Conservation (phyloP, 169 alveolate genomes). For the Theileria equi region DNA sequence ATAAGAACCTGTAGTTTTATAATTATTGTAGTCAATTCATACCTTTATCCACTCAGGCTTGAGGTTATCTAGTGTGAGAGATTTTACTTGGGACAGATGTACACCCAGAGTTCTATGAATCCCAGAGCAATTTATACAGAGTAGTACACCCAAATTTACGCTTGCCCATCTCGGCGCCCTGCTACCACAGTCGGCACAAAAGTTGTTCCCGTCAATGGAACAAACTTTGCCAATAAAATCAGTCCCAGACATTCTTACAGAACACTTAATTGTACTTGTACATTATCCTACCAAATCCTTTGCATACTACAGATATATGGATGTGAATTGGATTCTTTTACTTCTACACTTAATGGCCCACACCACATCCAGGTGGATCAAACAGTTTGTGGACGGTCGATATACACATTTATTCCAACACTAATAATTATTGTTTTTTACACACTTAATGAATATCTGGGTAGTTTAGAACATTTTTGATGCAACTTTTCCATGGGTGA, state of each 20-base stretch:
- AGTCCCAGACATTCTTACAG: constrained; percentile 37
- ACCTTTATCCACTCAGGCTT: constrained; percentile 78
- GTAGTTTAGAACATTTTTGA: background rate
- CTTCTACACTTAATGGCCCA: background rate
- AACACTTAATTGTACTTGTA: background rate
- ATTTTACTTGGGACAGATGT: constrained; percentile 90
- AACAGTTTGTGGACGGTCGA: background rate
- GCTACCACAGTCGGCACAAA: constrained; percentile 95
- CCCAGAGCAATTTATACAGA: constrained; percentile 96
- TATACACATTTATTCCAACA: background rate
- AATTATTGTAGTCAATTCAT: background rate
- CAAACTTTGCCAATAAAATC: constrained; percentile 62
- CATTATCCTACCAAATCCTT: background rate
- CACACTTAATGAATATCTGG: background rate
- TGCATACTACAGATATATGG: background rate
- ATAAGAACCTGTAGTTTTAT: constrained; percentile 8
- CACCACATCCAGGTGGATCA: background rate
- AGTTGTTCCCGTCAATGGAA: constrained; percentile 82
- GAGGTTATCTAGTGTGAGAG: constrained; percentile 91
- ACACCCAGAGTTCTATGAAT: constrained; percentile 93
- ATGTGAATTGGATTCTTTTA: background rate
- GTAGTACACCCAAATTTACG: constrained; percentile 88
- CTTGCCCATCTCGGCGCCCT: constrained; percentile 96
- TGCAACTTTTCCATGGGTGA: background rate
- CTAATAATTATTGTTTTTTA: background rate